phyloP scores from a whole-genome alignment of 176 grass and related monocot species.

The Canna indica region DNA sequence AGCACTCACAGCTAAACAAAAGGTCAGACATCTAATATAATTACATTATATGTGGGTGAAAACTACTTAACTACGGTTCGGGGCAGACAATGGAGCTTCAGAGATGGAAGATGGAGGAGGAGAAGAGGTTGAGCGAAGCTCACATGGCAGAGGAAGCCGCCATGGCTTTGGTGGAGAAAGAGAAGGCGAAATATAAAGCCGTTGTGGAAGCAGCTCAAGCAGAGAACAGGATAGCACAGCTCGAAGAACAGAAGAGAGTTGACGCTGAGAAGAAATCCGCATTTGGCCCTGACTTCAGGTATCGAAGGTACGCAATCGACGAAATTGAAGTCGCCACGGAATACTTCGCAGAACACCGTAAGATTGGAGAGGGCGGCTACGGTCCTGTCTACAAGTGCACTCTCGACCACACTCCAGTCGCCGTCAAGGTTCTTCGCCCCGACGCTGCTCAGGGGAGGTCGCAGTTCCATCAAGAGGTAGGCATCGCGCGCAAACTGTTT shows the following conservation, averaged over 20 bases:
- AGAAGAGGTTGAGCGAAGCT: conserved; percentile 34
- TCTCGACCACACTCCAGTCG: conserved; percentile 75
- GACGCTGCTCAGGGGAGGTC: conserved; percentile 75
- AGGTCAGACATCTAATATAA: conserved; percentile 24
- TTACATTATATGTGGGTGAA: too few relatives aligned
- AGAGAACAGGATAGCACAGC: conserved; percentile 51
- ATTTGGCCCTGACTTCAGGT: conserved; percentile 24
- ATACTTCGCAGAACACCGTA: conserved; percentile 43
- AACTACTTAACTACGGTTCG: too few relatives aligned
- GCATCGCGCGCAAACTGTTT: not conserved
- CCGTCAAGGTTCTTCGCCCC: conserved; percentile 84
- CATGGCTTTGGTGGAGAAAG: conserved; percentile 53
- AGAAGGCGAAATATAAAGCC: conserved; percentile 54
- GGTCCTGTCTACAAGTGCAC: conserved; percentile 75
- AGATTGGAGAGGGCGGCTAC: conserved; percentile 92
- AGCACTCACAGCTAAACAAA: conserved; percentile 60
- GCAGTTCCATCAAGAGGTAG: conserved; percentile 92
- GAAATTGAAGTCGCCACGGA: conserved; percentile 80
- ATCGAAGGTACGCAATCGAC: conserved; percentile 56
- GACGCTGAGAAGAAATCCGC: conserved; percentile 23
- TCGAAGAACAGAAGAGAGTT: conserved; percentile 68
- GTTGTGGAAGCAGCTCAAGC: conserved; percentile 54
- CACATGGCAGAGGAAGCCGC: conserved; percentile 56
- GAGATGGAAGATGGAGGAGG: conserved; percentile 59
- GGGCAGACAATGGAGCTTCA: conserved; percentile 59